These are phyloP conservation scores for Pseudogymnoascus sp. DNA, from an alignment of 2,329 filamentous ascomycete genomes.

Conservation along the genomic window DNA sequence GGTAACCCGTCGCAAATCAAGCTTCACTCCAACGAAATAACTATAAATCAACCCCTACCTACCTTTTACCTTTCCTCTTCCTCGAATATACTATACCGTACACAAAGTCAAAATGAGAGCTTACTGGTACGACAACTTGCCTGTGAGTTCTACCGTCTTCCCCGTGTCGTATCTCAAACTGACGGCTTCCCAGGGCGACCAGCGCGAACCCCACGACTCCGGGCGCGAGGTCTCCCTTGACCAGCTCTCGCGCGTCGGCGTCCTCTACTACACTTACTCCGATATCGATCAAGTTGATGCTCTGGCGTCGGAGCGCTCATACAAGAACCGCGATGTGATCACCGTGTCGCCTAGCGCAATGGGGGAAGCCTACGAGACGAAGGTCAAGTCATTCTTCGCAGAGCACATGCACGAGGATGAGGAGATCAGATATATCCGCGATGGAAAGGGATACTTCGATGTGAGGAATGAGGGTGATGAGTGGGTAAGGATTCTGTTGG, in stretches of 20 bases:
- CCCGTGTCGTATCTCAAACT: constrained; percentile 11
- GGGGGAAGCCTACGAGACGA: constrained; percentile 82
- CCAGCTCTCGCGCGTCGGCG: constrained; percentile 66
- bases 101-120: constrained; percentile 48
- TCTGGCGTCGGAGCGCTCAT: constrained; percentile 66
- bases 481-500: constrained; percentile 80
- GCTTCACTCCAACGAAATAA: constrained; percentile 2
- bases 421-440: constrained; percentile 91
- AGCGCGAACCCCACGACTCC: constrained; percentile 83
- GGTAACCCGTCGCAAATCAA: neutral
- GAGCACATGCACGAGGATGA: constrained; percentile 98
- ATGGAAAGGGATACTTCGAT: constrained; percentile 87
- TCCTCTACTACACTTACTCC: constrained; percentile 66
- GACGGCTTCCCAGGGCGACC: constrained; percentile 63
- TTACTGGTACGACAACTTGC: constrained; percentile 62
- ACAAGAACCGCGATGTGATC: constrained; percentile 93
- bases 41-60: neutral
- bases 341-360: constrained; percentile 78
- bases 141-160: constrained; percentile 34
- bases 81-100: neutral
- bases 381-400: constrained; percentile 87
- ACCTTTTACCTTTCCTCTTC: neutral
- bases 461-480: constrained; percentile 73
- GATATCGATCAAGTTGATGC: constrained; percentile 59
- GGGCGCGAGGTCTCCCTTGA: constrained; percentile 56